These are phyloP conservation scores for Senna tora DNA, from an alignment of 306 rosid species.

Conservation along the genomic window DNA sequence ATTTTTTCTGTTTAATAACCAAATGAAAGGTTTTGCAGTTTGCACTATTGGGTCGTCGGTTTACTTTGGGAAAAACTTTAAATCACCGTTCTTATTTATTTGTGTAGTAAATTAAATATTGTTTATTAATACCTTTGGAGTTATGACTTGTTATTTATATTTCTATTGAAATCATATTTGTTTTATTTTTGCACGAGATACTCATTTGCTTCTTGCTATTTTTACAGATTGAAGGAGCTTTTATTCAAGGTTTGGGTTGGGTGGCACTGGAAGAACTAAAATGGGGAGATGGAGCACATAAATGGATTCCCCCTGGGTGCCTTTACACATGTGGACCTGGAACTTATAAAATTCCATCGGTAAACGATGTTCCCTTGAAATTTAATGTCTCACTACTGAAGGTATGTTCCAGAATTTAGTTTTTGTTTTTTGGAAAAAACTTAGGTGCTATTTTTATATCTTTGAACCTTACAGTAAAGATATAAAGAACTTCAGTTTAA, in stretches of 20 bases:
- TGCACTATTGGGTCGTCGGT: not conserved
- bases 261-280: constrained; percentile 90
- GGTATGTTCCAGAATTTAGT: constrained; percentile 52
- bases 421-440: constrained; percentile 28
- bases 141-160: constrained; percentile 5
- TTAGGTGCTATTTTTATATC: no score
- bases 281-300: constrained; percentile 96
- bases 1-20: not conserved
- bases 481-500: no score
- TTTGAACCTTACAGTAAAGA: no score
- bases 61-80: not conserved
- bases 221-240: constrained; percentile 89
- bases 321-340: constrained; percentile 89
- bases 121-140: constrained; percentile 12
- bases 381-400: constrained; percentile 85
- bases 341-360: constrained; percentile 84
- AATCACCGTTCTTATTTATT: constrained; percentile 5
- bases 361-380: constrained; percentile 80
- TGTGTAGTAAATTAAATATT: constrained; percentile 4
- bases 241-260: constrained; percentile 97
- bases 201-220: constrained; percentile 32
- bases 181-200: constrained; percentile 7
- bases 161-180: constrained; percentile 21
- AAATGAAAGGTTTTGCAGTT: not conserved
- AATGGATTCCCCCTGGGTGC: constrained; percentile 76